Base-by-base conservation (phyloP, 78 protist species). In the Pigoraptor vietnamica region DNA sequence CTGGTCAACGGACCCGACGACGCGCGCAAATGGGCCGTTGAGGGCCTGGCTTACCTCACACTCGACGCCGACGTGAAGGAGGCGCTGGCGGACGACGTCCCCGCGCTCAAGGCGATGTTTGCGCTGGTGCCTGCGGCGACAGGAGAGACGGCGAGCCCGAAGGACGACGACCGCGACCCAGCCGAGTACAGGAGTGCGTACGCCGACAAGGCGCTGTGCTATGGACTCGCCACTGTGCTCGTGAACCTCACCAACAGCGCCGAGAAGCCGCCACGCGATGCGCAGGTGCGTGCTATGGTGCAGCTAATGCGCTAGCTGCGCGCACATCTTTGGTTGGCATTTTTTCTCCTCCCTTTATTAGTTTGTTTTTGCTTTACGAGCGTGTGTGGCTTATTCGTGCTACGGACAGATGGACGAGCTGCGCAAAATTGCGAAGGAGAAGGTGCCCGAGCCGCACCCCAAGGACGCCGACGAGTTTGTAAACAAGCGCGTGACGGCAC, bases 21-120 rank as follows among this genome's bases (percentile, higher is more conserved):
- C 6, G 33, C 29, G 48, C 89, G 89, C 39, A 35, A 37, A 2
- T 86, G 89, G 89, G 89, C 89, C 1, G 32, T 21, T 23, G 89
- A 86, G 48, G 89, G 89, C 23, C 48, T 86, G 39, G 89, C 89
- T 0, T 86, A 86, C 48, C 89, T 86, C n/a, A 86, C 37, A 0
- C 48, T 86, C n/a, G 89, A 86, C 32, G 89, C 55, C 39, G 89
- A 86, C 34, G 89, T 86, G 29, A 86, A 86, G 48, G 89, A 86
- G 48, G 29, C 35, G 29, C 1, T 37, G 39, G 2, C 14, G 2
- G 32, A 19, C 2, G 89, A 86, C 32, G 89, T 32, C 2, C 24
- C 39, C 89, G 48, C 35, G 0, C 89, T 86, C 24, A 35, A 37
- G 48, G 89, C 89, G 29, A 23, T 86, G 39, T 37, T 79, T 79